Evolutionary conservation across 2,329 filamentous ascomycete genomes (phyloP).

Genomic region (Arachnopeziza araneosa): DNA sequence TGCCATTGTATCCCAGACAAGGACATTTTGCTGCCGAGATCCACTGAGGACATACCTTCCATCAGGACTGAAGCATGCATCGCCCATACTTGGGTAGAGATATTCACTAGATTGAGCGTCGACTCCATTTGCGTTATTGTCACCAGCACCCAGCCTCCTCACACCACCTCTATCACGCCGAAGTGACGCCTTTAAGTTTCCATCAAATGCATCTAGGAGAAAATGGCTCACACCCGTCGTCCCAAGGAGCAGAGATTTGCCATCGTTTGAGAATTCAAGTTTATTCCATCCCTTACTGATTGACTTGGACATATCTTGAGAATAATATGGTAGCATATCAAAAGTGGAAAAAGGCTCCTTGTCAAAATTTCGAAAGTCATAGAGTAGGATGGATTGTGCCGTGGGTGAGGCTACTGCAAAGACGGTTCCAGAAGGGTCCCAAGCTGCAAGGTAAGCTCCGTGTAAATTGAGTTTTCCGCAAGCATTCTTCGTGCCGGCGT

Average conservation of each 20-base stretch:
- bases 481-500: slow-evolving; percentile 66
- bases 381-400: slow-evolving; percentile 76
- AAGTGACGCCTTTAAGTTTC: slow-evolving; percentile 69
- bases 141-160: slow-evolving; percentile 48
- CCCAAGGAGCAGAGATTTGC: slow-evolving; percentile 76
- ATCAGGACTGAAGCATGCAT: slow-evolving; percentile 85
- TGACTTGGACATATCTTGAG: slow-evolving; percentile 46
- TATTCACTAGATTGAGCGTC: slow-evolving; percentile 27
- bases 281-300: slow-evolving; percentile 74
- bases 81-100: slow-evolving; percentile 56
- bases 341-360: slow-evolving; percentile 85
- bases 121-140: slow-evolving; percentile 31
- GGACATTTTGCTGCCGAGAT: slow-evolving; percentile 59
- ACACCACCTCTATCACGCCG: slow-evolving; percentile 51
- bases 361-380: slow-evolving; percentile 90
- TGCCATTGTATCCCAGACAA: slow-evolving; percentile 78
- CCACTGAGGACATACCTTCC: slow-evolving; percentile 84
- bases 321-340: slow-evolving; percentile 57
- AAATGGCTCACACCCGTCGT: slow-evolving; percentile 85
- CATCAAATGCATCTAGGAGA: slow-evolving; percentile 88
- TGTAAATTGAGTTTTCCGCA: slow-evolving; percentile 77
- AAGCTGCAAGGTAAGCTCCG: slow-evolving; percentile 77
- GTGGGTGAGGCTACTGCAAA: slow-evolving; percentile 84
- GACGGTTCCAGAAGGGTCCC: slow-evolving; percentile 86
- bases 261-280: slow-evolving; percentile 94